Base-by-base conservation (phyloP, 148 eudicot genomes). In the Bassia scoparia region DNA sequence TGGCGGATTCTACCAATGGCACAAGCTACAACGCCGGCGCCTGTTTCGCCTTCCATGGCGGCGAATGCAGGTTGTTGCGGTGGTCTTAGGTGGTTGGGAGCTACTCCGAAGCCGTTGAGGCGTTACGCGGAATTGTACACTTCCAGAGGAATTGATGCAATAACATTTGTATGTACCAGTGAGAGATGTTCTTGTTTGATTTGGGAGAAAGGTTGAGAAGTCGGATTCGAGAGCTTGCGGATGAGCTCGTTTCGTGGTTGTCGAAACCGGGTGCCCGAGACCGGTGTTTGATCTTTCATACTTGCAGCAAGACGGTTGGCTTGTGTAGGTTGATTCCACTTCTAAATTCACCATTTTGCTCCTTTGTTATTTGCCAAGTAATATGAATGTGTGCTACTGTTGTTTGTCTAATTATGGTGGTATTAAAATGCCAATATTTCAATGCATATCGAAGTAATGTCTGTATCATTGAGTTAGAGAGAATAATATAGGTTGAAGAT, bases 241-340 rank as follows among this genome's bases (percentile, higher is more conserved):
- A 59, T 4, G 89, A 88, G 86, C 81, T 96, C 2, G 84, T 83
- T 33, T 67, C 72, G 72, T 96, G 99, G 99, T 61, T 89, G 75
- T 75, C 83, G 53, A 77, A 87, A 4, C 83, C 77, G 66, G 75
- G 72, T 59, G 89, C 84, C 30, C 71, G 81, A 8, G 81, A 84
- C 26, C 80, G 95, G 74, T 52, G 79, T 30, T 83, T 96, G 86
- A 48, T 96, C 29, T 90, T 96, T 67, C 99, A 96, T n/a, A 90
- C 97, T 17, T 96, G 90, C 69, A 96, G 99, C 73, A 92, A 88
- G 33, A 92, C 99, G 99, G 99, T 69, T 96, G 99, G 99, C 94
- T 96, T 84, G 97, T 85, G 97, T 96, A 87, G 90, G 90, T 87
- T 86, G 70, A 76, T 74, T 50, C 49, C 26, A 16, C 61, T 60